Evolutionary conservation across 116 monocot genomes (phyloP).

Genomic region (Papilionanthe hybrid): DNA sequence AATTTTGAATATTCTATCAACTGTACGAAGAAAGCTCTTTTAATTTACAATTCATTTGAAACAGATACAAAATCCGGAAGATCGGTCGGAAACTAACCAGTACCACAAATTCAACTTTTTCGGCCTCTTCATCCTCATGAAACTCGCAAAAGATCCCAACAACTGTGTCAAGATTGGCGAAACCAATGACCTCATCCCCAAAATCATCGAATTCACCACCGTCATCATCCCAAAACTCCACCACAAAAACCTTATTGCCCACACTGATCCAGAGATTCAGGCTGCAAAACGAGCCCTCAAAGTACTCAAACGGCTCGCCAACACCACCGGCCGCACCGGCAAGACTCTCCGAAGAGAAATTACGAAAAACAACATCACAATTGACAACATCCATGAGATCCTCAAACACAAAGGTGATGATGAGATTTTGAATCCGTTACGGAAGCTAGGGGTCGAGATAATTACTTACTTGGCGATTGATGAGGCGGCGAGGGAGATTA

Average conservation of each 20-base stretch:
- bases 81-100: not conserved
- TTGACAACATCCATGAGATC: constrained; percentile 65
- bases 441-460: constrained; percentile 58
- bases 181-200: constrained; percentile 30
- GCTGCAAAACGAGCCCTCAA: constrained; percentile 52
- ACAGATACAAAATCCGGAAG: not conserved
- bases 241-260: not conserved
- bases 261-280: constrained; percentile 26
- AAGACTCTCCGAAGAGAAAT: constrained; percentile 47
- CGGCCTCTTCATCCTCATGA: constrained; percentile 40
- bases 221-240: constrained; percentile 8
- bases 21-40: not conserved
- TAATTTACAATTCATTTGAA: not conserved
- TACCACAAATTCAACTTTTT: constrained; percentile 27
- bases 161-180: too few relatives aligned
- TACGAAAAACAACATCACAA: constrained; percentile 65
- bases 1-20: not conserved
- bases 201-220: constrained; percentile 42
- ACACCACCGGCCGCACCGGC: constrained; percentile 53
- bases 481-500: constrained; percentile 49
- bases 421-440: constrained; percentile 22
- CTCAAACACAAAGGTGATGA: constrained; percentile 39
- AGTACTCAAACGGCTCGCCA: constrained; percentile 53
- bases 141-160: too few relatives aligned
- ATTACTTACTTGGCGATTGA: constrained; percentile 67